phyloP scores from a whole-genome alignment of 208 protist genomes.

The Lotmaria passim region DNA sequence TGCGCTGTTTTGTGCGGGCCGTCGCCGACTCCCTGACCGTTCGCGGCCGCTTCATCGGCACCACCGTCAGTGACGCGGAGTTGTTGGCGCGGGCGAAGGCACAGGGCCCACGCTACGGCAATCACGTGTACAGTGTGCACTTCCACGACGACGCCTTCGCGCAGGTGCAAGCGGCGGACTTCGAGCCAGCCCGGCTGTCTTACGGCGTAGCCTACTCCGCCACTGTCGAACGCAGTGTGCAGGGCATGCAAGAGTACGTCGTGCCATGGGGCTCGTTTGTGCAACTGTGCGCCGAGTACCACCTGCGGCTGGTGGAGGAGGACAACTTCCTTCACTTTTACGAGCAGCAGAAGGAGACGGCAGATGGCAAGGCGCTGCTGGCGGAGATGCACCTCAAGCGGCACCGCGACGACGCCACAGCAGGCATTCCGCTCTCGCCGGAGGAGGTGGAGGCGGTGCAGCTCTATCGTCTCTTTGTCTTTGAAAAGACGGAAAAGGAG shows the following conservation, averaged over 20 bases:
- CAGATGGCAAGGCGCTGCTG: conserved; percentile 38
- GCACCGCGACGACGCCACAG: conserved; percentile 27
- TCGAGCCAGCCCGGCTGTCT: conserved; percentile 9
- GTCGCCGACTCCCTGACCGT: conserved; percentile 45
- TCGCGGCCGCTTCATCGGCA: conserved; percentile 75
- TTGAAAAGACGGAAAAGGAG: conserved; percentile 46
- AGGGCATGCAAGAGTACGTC: conserved; percentile 69
- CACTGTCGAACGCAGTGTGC: conserved; percentile 70
- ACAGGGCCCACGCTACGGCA: conserved; percentile 51
- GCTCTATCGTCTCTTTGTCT: conserved; percentile 72
- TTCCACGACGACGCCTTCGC: conserved; percentile 43
- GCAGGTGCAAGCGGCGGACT: conserved; percentile 18
- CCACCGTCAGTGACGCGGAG: conserved; percentile 68
- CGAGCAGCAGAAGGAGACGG: conserved; percentile 43
- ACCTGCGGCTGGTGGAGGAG: conserved; percentile 46
- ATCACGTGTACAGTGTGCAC: conserved; percentile 49
- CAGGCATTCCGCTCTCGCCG: conserved; percentile 31
- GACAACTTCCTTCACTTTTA: conserved; percentile 56
- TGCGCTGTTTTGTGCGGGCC: conserved; percentile 53
- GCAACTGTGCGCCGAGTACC: conserved; percentile 40
- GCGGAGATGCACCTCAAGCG: conserved; percentile 26
- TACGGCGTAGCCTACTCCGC: conserved; percentile 71
- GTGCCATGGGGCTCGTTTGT: conserved; percentile 74
- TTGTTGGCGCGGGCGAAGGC: conserved; percentile 41
- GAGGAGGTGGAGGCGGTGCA: conserved; percentile 51